These are phyloP conservation scores for Termitomyces sp. DNA, from an alignment of 768 basidiomycete genomes.

Conservation along the genomic window DNA sequence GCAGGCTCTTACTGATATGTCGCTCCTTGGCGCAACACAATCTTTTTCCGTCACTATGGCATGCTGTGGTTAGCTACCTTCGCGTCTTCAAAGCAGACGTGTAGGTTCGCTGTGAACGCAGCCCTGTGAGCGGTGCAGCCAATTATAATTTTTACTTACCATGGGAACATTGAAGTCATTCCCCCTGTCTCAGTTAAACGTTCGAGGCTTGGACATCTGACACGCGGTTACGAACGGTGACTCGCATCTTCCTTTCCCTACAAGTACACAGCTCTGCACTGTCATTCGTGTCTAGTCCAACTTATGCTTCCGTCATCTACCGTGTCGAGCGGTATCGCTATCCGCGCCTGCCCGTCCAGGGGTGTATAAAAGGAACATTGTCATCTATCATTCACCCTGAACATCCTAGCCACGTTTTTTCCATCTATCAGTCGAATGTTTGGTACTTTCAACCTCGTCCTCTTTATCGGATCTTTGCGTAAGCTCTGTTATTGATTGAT, in stretches of 20 bases:
- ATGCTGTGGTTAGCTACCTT: not conserved
- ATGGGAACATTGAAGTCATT: not conserved
- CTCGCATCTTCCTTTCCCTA: not conserved
- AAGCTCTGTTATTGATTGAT: not conserved
- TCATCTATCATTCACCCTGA: not conserved
- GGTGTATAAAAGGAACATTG: constrained; percentile 6
- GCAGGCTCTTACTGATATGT: not conserved
- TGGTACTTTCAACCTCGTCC: not conserved
- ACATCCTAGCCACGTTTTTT: not conserved
- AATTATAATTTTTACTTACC: not conserved
- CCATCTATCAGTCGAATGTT: not conserved
- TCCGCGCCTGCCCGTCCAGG: not conserved
- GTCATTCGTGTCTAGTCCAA: not conserved
- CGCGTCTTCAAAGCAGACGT: not conserved
- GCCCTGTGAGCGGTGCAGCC: not conserved
- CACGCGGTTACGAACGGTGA: not conserved
- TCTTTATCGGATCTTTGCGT: constrained; percentile 6
- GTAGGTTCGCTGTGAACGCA: not conserved
- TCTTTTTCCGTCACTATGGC: not conserved
- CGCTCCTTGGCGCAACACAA: not conserved
- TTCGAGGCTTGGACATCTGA: not conserved
- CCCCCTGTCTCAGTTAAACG: not conserved
- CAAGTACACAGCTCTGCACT: not conserved
- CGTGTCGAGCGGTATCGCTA: not conserved
- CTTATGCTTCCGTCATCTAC: not conserved